Percentiles rank a stretch among this genome's conserved stretches.
These are phyloP conservation scores for Colletotrichum sp. DNA, from an alignment of 2,329 filamentous ascomycete species.

Conservation along the genomic window DNA sequence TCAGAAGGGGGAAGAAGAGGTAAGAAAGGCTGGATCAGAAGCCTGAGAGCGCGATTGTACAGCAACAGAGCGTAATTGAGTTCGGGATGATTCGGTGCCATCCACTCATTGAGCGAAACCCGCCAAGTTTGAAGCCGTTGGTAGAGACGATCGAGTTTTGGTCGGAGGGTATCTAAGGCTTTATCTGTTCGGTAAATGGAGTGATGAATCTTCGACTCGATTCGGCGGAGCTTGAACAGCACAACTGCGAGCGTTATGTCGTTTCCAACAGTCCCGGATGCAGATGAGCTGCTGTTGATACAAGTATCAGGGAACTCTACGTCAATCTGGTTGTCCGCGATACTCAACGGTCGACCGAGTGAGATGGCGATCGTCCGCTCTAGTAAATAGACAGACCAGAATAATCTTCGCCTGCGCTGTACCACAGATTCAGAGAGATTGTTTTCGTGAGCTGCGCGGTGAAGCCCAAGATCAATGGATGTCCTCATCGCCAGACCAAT, in stretches of 20 bases:
- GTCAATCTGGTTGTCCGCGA: constrained; percentile 56
- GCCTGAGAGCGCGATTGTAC: constrained; percentile 53
- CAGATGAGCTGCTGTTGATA: constrained; percentile 24
- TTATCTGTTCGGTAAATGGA: constrained; percentile 57
- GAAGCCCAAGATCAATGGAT: constrained; percentile 56
- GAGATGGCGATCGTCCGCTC: constrained; percentile 55
- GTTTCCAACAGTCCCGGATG: constrained; percentile 33
- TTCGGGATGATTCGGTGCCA: constrained; percentile 52
- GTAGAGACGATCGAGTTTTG: constrained; percentile 51
- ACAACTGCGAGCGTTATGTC: constrained; percentile 45
- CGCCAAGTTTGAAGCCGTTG: constrained; percentile 53
- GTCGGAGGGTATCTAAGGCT: constrained; percentile 45
- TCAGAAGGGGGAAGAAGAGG: constrained; percentile 48
- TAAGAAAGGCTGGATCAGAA: constrained; percentile 56
- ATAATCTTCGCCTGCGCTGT: constrained; percentile 44
- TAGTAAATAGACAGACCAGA: constrained; percentile 58
- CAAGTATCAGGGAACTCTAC: constrained; percentile 48
- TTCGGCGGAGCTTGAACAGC: constrained; percentile 48
- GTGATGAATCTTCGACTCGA: constrained; percentile 55
- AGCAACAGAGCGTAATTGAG: constrained; percentile 53
- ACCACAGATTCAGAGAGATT: background rate
- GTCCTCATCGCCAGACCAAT: constrained; percentile 59
- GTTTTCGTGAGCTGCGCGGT: constrained; percentile 49
- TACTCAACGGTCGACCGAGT: constrained; percentile 54
- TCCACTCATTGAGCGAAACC: constrained; percentile 60